Evolutionary conservation across 108 stramenopile genomes (phyloP), one percentile per base, ranked within the genome.

Genomic region (Pseudonitzschia pungens): DNA sequence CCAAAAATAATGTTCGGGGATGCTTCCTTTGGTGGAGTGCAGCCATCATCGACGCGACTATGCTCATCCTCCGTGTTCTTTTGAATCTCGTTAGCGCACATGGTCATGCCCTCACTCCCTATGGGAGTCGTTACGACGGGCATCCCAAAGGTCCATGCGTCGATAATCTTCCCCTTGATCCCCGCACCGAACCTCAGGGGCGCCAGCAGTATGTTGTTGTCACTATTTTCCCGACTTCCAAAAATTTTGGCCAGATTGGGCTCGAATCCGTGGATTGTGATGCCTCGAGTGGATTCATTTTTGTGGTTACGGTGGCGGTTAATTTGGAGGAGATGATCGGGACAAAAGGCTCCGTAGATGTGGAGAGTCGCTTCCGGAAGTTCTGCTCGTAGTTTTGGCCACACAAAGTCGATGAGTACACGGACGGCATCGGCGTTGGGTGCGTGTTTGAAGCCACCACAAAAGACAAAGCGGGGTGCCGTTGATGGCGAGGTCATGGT

Each of bases 141-240:
- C 48, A 83, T 75, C 15, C 90, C 89, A 70, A 69, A 74, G 10
- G 58, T 77, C 93, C 93, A 94, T 24, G 88, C 84, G 56, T 94
- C 90, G 14, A 89, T 65, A 27, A 94, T 90, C 72, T 94, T 94
- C 0, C 93, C 93, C 78, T 94, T 94, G 67, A 94, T 86, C 3
- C 93, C 93, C 1, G 90, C 91, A 16, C 93, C 93, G 74, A 83
- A 94, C 15, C 93, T 77, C 57, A 94, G 69, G 4, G 93, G 93
- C 16, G 93, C 93, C 20, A 94, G 70, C 33, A 89, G 52, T 4
- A 92, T 81, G 18, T 88, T 76, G 11, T 42, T 21, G 1, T 56
- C 43, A 2, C 65, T 14, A 16, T 67, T 36, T 31, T 32, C 14
- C 1, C 57, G n/a, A 32, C 29, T 16, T 21, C 52, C 50, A 65